phyloP scores from a whole-genome alignment of 306 rosid genomes.

The Psophocarpus tetragonolobus region DNA sequence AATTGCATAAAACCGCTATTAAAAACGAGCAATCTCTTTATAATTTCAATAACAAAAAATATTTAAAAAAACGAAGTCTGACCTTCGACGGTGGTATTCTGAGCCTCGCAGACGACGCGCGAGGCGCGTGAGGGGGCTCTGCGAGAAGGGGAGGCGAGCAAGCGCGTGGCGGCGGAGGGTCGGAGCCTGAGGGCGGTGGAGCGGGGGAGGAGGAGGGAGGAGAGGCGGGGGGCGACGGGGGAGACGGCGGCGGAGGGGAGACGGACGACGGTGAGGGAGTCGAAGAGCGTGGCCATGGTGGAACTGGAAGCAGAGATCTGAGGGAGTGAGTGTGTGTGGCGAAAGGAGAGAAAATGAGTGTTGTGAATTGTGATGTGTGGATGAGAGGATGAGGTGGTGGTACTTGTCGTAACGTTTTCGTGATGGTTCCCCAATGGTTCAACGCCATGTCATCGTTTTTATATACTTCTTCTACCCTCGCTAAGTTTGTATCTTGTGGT shows the following conservation, averaged over 20 bases:
- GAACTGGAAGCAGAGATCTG: background rate
- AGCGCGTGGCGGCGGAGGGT: conserved; percentile 35
- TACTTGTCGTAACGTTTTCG: background rate
- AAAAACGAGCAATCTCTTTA: background rate
- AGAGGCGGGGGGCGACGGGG: conserved; percentile 40
- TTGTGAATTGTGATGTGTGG: background rate
- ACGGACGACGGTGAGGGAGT: conserved; percentile 56
- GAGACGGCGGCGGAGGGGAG: conserved; percentile 36
- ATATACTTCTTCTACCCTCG: background rate
- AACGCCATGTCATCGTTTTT: background rate
- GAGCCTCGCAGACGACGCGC: conserved; percentile 67
- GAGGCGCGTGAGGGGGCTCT: conserved; percentile 41
- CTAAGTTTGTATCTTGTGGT: background rate
- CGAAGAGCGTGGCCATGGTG: conserved; percentile 71
- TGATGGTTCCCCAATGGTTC: background rate
- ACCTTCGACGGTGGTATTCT: conserved; percentile 75
- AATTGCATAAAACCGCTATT: background rate
- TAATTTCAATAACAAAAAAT: background rate
- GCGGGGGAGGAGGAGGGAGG: conserved; percentile 36
- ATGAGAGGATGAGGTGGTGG: conserved; percentile 2
- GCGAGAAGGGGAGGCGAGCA: background rate
- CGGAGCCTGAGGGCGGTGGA: conserved; percentile 61
- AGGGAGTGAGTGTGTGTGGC: background rate
- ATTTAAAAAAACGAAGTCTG: background rate
- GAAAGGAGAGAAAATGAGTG: background rate